Conservation (phyloP, 345 rosid species). For the Euphorbia pulcherrima region DNA sequence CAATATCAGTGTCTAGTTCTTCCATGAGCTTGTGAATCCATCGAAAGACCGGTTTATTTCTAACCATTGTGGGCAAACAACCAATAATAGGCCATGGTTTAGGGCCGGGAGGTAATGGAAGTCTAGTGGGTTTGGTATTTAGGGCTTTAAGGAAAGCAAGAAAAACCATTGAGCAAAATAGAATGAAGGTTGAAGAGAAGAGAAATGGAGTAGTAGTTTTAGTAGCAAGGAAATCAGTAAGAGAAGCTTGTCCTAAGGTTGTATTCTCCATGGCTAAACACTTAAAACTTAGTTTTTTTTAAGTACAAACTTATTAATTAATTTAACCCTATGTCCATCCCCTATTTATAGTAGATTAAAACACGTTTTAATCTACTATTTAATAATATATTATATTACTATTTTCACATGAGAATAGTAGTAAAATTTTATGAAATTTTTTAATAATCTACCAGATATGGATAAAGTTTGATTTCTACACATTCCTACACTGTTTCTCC, state of each 20-base stretch:
- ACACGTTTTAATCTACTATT: too few species aligned
- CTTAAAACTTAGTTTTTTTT: too few species aligned
- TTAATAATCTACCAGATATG: too few species aligned
- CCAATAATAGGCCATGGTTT: constrained; percentile 44
- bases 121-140: background rate
- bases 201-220: background rate
- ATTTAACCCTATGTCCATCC: too few species aligned
- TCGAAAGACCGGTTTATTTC: constrained; percentile 32
- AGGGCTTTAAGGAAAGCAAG: background rate
- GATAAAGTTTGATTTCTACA: too few species aligned
- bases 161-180: background rate
- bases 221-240: background rate
- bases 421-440: too few species aligned
- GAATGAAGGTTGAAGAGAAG: background rate
- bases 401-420: too few species aligned
- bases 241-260: background rate
- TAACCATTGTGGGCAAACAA: constrained; percentile 27
- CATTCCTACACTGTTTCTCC: too few species aligned
- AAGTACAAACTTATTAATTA: too few species aligned
- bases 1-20: constrained; percentile 32
- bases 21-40: constrained; percentile 20
- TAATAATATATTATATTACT: too few species aligned
- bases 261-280: too few species aligned
- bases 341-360: too few species aligned
- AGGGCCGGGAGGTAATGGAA: constrained; percentile 34